These are phyloP conservation scores for Tetrahymena elliotti DNA, from an alignment of 73 alveolate species.

Conservation along the genomic window DNA sequence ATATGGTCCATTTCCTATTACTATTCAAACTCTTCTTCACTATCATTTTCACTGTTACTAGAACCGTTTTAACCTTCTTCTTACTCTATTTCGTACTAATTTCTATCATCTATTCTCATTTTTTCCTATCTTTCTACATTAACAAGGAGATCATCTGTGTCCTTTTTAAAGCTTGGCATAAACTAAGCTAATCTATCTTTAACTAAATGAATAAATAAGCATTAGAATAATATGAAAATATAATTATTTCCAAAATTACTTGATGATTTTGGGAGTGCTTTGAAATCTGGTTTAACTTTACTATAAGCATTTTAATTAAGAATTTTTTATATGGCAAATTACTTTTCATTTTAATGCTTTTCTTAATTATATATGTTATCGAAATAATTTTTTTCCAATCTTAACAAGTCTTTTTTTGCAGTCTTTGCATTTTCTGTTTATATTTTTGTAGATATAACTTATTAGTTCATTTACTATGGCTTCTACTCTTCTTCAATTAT, in stretches of 20 bases:
- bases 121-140: background rate
- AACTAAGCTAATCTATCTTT: background rate
- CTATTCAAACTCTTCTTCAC: background rate
- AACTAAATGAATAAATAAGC: background rate
- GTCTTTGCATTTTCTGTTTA: background rate
- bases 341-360: background rate
- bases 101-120: background rate
- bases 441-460: background rate
- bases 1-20: background rate
- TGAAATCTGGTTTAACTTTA: background rate
- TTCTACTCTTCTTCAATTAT: background rate
- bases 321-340: background rate
- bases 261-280: background rate
- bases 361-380: background rate
- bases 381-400: background rate
- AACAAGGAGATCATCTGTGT: background rate
- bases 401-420: background rate
- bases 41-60: background rate
- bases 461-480: background rate
- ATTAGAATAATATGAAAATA: background rate
- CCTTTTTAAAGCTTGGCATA: background rate
- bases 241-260: background rate
- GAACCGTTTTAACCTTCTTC: background rate
- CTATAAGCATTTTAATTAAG: background rate
- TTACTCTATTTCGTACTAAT: background rate